These are phyloP conservation scores for Mucor racemosus DNA, from an alignment of 371 early-diverging fungal species.

Conservation along the genomic window DNA sequence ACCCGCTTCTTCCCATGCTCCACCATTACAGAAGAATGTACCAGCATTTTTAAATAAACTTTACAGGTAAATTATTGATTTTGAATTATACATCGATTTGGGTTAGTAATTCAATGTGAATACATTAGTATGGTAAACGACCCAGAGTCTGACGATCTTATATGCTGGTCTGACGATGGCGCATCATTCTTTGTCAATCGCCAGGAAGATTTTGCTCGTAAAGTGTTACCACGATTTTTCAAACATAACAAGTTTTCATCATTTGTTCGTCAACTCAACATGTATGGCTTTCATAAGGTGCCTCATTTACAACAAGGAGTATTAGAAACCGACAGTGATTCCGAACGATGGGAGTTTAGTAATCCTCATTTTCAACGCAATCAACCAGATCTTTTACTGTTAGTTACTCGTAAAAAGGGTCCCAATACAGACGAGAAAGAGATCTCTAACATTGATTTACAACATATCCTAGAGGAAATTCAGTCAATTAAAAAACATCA, in stretches of 20 bases:
- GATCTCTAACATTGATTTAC: slow-evolving; percentile 53
- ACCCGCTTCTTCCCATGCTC: neutral
- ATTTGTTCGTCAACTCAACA: slow-evolving; percentile 95
- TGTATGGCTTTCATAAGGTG: slow-evolving; percentile 88
- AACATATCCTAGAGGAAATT: slow-evolving; percentile 79
- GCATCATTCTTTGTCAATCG: slow-evolving; percentile 72
- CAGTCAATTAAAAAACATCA: slow-evolving; percentile 89
- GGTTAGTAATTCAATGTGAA: too few species aligned
- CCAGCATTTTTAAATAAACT: slow-evolving; percentile 91
- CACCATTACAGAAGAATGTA: slow-evolving; percentile 57
- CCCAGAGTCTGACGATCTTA: slow-evolving; percentile 67
- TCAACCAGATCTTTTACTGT: slow-evolving; percentile 57
- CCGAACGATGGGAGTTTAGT: slow-evolving; percentile 64
- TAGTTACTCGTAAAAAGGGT: slow-evolving; percentile 59
- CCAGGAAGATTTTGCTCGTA: slow-evolving; percentile 83
- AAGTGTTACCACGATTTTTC: slow-evolving; percentile 85
- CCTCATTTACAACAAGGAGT: slow-evolving; percentile 83
- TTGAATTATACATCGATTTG: too few species aligned
- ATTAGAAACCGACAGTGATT: slow-evolving; percentile 64
- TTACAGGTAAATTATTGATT: slow-evolving; percentile 59
- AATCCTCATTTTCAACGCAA: slow-evolving; percentile 61
- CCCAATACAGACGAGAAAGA: slow-evolving; percentile 51
- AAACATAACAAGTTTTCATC: slow-evolving; percentile 94
- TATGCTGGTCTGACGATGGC: slow-evolving; percentile 80
- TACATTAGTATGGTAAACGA: slow-evolving; percentile 73